Percentiles rank a stretch among this genome's conserved stretches.
These are phyloP conservation scores for Albugo laibachii DNA, from an alignment of 352 stramenopile genomes.

Conservation along the genomic window DNA sequence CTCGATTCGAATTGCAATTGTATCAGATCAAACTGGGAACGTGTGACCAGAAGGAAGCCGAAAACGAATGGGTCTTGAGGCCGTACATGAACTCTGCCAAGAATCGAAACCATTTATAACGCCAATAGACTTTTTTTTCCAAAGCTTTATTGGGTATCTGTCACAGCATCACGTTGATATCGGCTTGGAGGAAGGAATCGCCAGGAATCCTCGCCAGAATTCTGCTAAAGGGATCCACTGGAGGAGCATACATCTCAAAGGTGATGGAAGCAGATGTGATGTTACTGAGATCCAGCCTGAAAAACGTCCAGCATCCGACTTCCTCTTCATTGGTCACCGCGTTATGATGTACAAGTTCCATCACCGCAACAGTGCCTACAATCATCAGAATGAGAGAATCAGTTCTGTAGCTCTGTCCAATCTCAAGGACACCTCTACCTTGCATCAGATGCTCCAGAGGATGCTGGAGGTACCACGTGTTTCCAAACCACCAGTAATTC, in stretches of 20 bases:
- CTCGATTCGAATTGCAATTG: constrained; percentile 96
- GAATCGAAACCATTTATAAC: constrained; percentile 69
- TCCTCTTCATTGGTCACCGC: constrained; percentile 69
- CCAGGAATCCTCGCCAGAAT: constrained; percentile 67
- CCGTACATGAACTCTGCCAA: constrained; percentile 99
- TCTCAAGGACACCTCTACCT: constrained; percentile 11
- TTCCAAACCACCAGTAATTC: constrained; percentile 81
- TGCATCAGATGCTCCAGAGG: constrained; percentile 74
- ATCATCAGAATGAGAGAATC: neutral
- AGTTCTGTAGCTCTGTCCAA: neutral
- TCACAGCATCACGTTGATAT: constrained; percentile 77
- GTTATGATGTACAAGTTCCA: constrained; percentile 72
- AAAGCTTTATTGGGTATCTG: neutral
- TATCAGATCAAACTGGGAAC: constrained; percentile 98
- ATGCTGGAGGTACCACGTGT: constrained; percentile 75
- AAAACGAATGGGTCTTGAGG: constrained; percentile 98
- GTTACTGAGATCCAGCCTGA: constrained; percentile 74
- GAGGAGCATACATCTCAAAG: constrained; percentile 78
- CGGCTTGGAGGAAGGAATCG: constrained; percentile 75
- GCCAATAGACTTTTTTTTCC: neutral
- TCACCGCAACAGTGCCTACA: constrained; percentile 65
- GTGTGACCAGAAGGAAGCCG: constrained; percentile 95
- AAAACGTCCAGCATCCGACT: constrained; percentile 80
- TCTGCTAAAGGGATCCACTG: constrained; percentile 68
- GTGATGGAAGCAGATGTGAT: constrained; percentile 71